Base-by-base conservation (phyloP, 169 alveolate species). In the Cryptosporidium felis region DNA sequence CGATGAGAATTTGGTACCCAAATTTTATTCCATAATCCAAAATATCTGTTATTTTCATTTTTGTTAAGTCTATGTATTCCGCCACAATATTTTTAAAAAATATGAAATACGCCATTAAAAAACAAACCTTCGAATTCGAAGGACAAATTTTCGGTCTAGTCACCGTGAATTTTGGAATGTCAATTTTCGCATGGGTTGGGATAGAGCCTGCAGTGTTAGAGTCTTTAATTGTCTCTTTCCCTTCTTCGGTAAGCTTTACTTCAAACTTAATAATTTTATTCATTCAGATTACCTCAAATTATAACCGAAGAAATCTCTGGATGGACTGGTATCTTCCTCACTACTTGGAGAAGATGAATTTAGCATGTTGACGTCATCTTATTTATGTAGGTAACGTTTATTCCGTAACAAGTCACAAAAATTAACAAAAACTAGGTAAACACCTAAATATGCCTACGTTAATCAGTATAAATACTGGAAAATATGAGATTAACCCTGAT, bases 181-280 rank as follows among this genome's bases (percentile, higher is more conserved):
- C 85, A n/a, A 10, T 74, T 30, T 74, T 36, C 41, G 44, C 56
- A 41, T 74, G 85, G 85, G 59, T 56, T 30, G 85, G 85, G 3
- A 26, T 21, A n/a, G 80, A 32, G n/a, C 14, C 21, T 23, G 56
- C n/a, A 5, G 18, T 14, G 16, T 61, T 32, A 18, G 80, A 61
- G 5, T 16, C 23, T 9, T 21, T 61, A 18, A 18, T 28, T 38
- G 51, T 32, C 59, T 28, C 53, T 28, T 32, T 56, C 32, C 63
- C 63, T 23, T 12, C 32, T 12, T 28, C 18, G 6, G 63, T 56
- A 56, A 56, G 81, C 49, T 36, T 10, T 26, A n/a, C n/a, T n/a
- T n/a, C n/a, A 18, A 74, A 53, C 21, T 0, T 53, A 16, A 53
- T n/a, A n/a, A 51, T 30, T 16, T 61, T 16, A 32, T 61, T 16